Evolutionary conservation across 2,329 filamentous ascomycete species (phyloP).

Genomic region (Fusarium bulbicola): DNA sequence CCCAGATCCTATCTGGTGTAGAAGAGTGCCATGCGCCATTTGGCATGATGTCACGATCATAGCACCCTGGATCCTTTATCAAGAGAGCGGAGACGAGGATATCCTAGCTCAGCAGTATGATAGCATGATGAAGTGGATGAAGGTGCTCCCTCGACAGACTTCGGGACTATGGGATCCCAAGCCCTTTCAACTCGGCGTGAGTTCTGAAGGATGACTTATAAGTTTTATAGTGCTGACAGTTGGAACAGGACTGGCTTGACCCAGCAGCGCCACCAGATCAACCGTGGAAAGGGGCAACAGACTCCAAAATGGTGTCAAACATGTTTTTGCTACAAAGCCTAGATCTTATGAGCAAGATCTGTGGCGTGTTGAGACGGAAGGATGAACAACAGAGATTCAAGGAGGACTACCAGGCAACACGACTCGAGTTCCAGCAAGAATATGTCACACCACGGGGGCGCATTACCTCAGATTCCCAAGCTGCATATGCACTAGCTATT

Average conservation of each 20-base stretch:
- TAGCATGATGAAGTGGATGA: conserved; percentile 51
- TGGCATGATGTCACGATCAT: conserved; percentile 55
- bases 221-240: background rate
- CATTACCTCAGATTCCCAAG: conserved; percentile 15
- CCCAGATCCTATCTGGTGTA: conserved; percentile 2
- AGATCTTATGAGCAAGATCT: conserved; percentile 43
- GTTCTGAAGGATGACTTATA: background rate
- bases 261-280: conserved; percentile 49
- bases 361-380: background rate
- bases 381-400: background rate
- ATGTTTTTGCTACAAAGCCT: conserved; percentile 57
- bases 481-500: conserved; percentile 19
- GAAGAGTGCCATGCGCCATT: conserved; percentile 41
- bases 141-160: background rate
- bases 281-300: conserved; percentile 51
- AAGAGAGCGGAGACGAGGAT: conserved; percentile 48
- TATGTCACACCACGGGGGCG: conserved; percentile 14
- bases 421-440: conserved; percentile 9
- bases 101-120: conserved; percentile 51
- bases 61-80: conserved; percentile 51
- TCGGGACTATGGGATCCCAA: background rate
- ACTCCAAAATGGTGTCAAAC: conserved; percentile 53
- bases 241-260: conserved; percentile 56
- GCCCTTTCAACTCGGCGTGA: background rate
- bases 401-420: background rate